Conservation (phyloP, 306 rosid genomes). For the Prunus fruticosa region DNA sequence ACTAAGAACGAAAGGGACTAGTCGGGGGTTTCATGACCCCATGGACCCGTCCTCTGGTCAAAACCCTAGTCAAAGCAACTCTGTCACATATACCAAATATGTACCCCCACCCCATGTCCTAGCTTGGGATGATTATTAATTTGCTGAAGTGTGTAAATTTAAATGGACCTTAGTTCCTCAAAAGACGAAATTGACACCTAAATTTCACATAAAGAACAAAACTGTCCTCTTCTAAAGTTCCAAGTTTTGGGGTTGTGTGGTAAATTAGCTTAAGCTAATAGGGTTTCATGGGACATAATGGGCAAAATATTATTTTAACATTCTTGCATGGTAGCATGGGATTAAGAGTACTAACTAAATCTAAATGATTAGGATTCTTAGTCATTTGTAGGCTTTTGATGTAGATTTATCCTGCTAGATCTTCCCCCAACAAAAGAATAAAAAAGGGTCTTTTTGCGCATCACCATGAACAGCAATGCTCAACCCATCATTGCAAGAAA, state of each 20-base stretch:
- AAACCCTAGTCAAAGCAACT: constrained; percentile 27
- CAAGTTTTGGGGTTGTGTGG: constrained; percentile 11
- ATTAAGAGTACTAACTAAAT: constrained; percentile 10
- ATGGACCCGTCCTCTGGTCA: constrained; percentile 23
- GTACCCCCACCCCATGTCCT: constrained; percentile 21
- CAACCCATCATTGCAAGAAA: constrained; percentile 5
- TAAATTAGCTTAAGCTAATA: background rate
- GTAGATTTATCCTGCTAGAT: constrained; percentile 28
- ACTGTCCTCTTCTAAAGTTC: constrained; percentile 6
- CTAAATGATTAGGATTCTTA: constrained; percentile 30
- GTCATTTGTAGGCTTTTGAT: constrained; percentile 28
- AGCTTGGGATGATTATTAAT: background rate
- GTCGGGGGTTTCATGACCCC: constrained; percentile 22
- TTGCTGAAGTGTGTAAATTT: background rate
- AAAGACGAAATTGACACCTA: constrained; percentile 18
- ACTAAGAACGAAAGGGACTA: constrained; percentile 32
- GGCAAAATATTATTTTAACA: background rate
- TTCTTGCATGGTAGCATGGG: constrained; percentile 16
- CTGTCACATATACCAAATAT: background rate
- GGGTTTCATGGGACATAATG: background rate
- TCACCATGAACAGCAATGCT: constrained; percentile 8
- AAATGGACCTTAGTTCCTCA: background rate
- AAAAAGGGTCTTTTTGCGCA: background rate
- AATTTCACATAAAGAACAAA: constrained; percentile 9
- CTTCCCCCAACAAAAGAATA: background rate